Evolutionary conservation across 2,329 filamentous ascomycete genomes (phyloP).

Genomic region (Verticillium albo-atrum): DNA sequence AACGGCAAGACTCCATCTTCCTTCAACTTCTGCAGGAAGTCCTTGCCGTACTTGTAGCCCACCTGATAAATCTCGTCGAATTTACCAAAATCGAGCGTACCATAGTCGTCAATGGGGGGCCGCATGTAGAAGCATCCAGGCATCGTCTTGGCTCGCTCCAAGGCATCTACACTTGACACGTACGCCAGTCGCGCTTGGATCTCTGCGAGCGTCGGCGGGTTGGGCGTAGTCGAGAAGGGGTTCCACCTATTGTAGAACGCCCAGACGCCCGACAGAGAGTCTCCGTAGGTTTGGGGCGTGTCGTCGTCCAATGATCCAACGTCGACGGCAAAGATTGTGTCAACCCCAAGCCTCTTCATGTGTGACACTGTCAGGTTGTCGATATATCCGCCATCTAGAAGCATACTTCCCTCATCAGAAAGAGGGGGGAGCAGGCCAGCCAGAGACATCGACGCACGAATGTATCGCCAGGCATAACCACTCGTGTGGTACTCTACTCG

Average conservation of each 20-base stretch:
- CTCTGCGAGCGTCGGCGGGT: conserved; percentile 90
- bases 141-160: conserved; percentile 88
- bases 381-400: conserved; percentile 93
- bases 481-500: conserved; percentile 90
- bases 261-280: conserved; percentile 94
- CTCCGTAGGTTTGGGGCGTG: conserved; percentile 86
- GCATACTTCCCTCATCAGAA: conserved; percentile 95
- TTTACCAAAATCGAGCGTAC: conserved; percentile 92
- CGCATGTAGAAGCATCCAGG: conserved; percentile 95
- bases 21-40: conserved; percentile 71
- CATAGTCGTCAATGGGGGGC: conserved; percentile 88
- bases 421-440: conserved; percentile 89
- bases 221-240: conserved; percentile 81
- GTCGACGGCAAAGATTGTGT: conserved; percentile 93
- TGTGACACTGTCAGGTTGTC: conserved; percentile 96
- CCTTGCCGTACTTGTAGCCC: conserved; percentile 80
- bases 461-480: conserved; percentile 96
- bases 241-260: conserved; percentile 96
- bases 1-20: conserved; percentile 72
- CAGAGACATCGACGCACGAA: conserved; percentile 93
- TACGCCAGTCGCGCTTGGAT: conserved; percentile 95
- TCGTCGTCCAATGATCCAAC: conserved; percentile 91
- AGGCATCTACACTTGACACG: conserved; percentile 87
- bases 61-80: conserved; percentile 96
- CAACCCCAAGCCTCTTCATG: conserved; percentile 91